phyloP scores from a whole-genome alignment of 768 basidiomycete species.

The Mycena floridula region DNA sequence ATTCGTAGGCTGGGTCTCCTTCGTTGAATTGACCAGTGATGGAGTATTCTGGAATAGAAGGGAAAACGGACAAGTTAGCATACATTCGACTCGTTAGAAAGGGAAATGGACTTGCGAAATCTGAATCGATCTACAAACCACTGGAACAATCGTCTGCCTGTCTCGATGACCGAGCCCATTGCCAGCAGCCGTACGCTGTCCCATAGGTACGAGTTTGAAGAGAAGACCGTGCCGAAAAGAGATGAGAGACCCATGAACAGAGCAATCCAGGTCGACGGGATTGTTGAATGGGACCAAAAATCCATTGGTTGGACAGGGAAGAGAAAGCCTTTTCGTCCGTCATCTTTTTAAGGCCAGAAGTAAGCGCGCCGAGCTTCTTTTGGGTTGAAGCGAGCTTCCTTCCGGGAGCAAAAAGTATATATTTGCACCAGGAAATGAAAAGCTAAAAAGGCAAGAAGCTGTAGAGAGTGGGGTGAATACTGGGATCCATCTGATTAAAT shows the following conservation, averaged over 20 bases:
- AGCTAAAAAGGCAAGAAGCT: too few relatives aligned
- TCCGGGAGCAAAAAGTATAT: too few relatives aligned
- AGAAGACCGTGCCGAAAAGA: conserved; percentile 3
- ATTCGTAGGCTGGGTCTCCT: conserved; percentile 44
- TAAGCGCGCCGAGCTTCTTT: too few relatives aligned
- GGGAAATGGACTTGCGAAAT: conserved; percentile 24
- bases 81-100: background rate
- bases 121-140: conserved; percentile 33
- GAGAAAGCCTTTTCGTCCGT: too few relatives aligned
- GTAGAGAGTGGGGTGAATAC: too few relatives aligned
- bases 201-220: conserved; percentile 1
- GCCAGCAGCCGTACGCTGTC: conserved; percentile 12
- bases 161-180: conserved; percentile 31
- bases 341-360: too few relatives aligned
- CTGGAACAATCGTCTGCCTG: conserved; percentile 30
- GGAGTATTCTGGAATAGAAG: conserved; percentile 27
- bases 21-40: conserved; percentile 40
- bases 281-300: background rate
- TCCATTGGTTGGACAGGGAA: background rate
- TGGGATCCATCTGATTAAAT: too few relatives aligned
- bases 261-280: background rate
- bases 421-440: too few relatives aligned
- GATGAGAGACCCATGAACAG: conserved; percentile 2
- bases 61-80: background rate
- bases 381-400: too few relatives aligned